Base-by-base conservation (phyloP, 768 basidiomycete species). In the Tylopilus balloui region DNA sequence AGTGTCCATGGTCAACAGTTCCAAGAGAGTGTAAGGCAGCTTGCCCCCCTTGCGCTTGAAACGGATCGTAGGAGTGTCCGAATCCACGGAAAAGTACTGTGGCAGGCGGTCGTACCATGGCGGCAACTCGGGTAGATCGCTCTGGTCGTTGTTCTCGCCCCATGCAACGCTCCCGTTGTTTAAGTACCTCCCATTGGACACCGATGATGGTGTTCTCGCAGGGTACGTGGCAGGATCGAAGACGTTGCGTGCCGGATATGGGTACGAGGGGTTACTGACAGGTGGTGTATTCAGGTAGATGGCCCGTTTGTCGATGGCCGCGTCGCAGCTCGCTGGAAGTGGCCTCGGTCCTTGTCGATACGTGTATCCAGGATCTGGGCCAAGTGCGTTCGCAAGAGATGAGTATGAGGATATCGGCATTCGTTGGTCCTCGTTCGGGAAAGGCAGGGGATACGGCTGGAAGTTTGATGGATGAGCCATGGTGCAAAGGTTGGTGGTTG, bases 231-330 rank as follows among this genome's bases (percentile, higher is more conserved):
- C 51, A 23, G 59, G 52, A 37, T 68, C 61, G 0, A 68, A 25
- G 24, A 65, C 54, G 42, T 67, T 69, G 24, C 65, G 54, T 23
- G 55, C 62, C 4, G 64, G 66, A 34, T 67, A 66, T 34, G 65
- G 65, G 44, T 66, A 68, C 20, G 50, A 44, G 23, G 56, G 52
- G 17, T 50, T 59, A 8, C 21, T 53, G 49, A 62, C 35, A 7
- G 62, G 64, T 23, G 54, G 48, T 8, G 14, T 40, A 12, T 47
- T 23, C 11, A 50, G 20, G 35, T 64, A 66, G 32, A 66, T 56
- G 15, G 52, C 6, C 43, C 44, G 47, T 32, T 46, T 37, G 19
- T 51, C 47, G 36, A 35, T 31, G 29, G 51, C 41, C 46, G 27
- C n/a, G 37, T 61, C 38, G 39, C 43, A 32, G 11, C 31, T 46